Base-by-base conservation (phyloP, 768 basidiomycete genomes). In the Lactarius indigo region DNA sequence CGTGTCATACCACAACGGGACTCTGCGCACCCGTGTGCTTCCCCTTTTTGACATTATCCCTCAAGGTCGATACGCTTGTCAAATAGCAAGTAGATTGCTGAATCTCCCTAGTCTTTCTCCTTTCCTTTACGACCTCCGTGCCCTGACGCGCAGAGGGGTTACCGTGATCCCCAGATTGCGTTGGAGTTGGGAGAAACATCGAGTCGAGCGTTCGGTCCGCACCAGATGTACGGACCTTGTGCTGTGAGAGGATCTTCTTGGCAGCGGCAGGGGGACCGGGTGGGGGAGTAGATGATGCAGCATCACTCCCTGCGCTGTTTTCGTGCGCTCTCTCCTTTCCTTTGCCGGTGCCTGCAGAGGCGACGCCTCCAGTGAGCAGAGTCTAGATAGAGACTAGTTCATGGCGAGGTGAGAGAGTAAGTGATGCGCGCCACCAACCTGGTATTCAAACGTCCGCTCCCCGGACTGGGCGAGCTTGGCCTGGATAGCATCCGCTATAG, bases 131-230 rank as follows among this genome's bases (percentile, higher is more conserved):
- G 28, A 23, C 8, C 33, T 60, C 66, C 15, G 47, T 70, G 72
- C 50, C 47, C 18, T 39, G 35, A 56, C 55, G 59, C 15, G 55
- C 52, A 35, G 23, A 13, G 26, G 31, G 5, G 33, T 47, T 39
- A 1, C 59, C 63, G 31, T 28, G 61, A 65, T 30, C 70, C 73
- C 65, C 59, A 59, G 71, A 55, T 72, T 78, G 84, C 7, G 82
- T 79, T 3, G 87, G 84, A 68, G 87, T 85, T 28, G 78, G 72
- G 12, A 91, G 89, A 68, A 98, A 91, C 93, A 98, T 97, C 0
- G 94, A 94, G 73, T 98, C 96, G 18, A 99, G 83, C 0, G 96
- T 98, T 41, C 96, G 86, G 65, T 96, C 92, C 54, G 88, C 81
- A 10, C 88, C 78, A 12, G 94, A 96, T 2, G 93, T 95, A 64